These are phyloP conservation scores for Calonectria ilicicola DNA, from an alignment of 2,329 filamentous ascomycete genomes.

Conservation along the genomic window DNA sequence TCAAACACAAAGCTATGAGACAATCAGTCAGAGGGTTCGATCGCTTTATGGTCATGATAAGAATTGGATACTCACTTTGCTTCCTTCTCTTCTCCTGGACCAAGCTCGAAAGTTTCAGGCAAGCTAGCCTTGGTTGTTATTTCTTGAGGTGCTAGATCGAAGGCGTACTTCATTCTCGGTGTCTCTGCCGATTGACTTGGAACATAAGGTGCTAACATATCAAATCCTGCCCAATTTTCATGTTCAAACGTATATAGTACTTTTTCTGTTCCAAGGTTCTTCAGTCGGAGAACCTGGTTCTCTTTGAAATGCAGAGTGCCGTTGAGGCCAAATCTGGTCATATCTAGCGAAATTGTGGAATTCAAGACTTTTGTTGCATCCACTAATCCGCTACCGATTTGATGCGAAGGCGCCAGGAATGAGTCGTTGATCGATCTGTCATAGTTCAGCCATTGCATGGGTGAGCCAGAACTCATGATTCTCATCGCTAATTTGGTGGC, in stretches of 20 bases:
- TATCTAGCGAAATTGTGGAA: neutral
- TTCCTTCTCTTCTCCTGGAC: neutral
- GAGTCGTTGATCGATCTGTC: neutral
- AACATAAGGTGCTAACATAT: neutral
- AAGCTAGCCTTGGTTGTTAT: neutral
- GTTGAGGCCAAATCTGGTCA: neutral
- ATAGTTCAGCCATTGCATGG: neutral
- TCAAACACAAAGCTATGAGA: neutral
- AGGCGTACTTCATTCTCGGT: neutral
- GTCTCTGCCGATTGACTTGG: neutral
- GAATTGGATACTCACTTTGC: neutral
- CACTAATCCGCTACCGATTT: neutral
- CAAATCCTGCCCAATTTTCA: neutral
- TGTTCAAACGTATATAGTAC: neutral
- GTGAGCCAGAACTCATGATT: neutral
- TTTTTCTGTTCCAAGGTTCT: neutral
- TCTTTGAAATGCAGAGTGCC: neutral
- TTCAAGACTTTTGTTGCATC: neutral
- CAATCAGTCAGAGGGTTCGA: neutral
- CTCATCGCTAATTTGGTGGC: neutral
- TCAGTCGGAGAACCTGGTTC: neutral
- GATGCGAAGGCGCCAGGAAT: neutral
- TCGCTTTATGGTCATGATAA: too few species aligned
- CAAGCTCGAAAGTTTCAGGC: neutral
- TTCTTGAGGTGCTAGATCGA: neutral